Evolutionary conservation across 108 stramenopile species (phyloP), one percentile per base, ranked within the genome.

Genomic region (Cylindrotheca closterium): DNA sequence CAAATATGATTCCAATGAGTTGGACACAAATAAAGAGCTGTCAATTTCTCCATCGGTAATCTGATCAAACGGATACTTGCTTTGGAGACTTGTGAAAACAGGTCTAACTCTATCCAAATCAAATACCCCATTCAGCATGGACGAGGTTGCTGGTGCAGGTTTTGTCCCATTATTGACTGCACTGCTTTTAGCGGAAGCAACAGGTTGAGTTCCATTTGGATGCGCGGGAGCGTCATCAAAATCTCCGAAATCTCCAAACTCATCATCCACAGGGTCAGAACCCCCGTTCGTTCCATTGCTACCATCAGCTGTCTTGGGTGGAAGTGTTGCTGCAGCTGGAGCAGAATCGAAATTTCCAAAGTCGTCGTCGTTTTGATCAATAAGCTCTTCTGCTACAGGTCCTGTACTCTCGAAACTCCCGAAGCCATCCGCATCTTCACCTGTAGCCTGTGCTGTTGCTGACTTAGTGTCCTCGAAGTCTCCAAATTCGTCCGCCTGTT

Each of bases 401-500:
- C 51, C 2, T 30, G 63, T 42, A 25, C 31, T 47, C 24, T 49
- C 60, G 23, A 49, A 58, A 19, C 8, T 33, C 17, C 32, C 33
- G 30, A 58, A 22, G 33, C n/a, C 33, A 7, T 30, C 28, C 1
- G 21, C 57, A 58, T 33, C 30, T n/a, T 32, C 57, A 12, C 12
- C 29, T 10, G 32, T 22, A 4, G 29, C 17, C 10, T n/a, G 23
- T 4, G 37, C 22, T 21, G 5, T 55, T 58, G 30, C 24, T 50
- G 28, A 15, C 30, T 47, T 24, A 8, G 47, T 46, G 17, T 51
- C 68, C 30, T 29, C 69, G 30, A 70, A 52, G 21, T 66, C 73
- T 32, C 65, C 73, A 31, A 74, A 67, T 48, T 66, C 73, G 51
- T 42, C 37, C n/a, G n/a, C n/a, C n/a, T n/a, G n/a, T n/a, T n/a